Percentiles rank a stretch among this genome's conserved stretches.
These are phyloP conservation scores for Hamamelis virginiana DNA, from an alignment of 164 flowering plant species.

Conservation along the genomic window DNA sequence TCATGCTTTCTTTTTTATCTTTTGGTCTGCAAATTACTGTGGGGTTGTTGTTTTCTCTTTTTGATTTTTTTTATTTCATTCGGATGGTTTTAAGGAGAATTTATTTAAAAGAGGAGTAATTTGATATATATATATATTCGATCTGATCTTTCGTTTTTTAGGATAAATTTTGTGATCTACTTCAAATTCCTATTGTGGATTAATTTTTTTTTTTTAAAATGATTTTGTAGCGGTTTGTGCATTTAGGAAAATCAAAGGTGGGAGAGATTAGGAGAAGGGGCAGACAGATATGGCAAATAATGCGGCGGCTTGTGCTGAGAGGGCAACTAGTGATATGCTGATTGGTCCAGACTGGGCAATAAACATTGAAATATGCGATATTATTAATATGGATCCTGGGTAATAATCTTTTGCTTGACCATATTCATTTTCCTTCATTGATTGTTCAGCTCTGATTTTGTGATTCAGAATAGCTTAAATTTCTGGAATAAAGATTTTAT, in stretches of 20 bases:
- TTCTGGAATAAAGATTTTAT: no score
- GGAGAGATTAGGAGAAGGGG: constrained; percentile 1
- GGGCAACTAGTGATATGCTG: constrained; percentile 77
- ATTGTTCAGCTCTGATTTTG: neutral
- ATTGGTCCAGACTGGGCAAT: constrained; percentile 85
- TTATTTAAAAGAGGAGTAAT: neutral
- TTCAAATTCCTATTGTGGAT: neutral
- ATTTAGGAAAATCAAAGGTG: constrained; percentile 9
- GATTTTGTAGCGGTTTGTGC: neutral
- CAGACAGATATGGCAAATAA: constrained; percentile 41
- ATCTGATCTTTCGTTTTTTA: no score
- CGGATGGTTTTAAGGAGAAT: neutral
- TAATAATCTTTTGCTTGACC: constrained; percentile 21
- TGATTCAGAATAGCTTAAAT: no score
- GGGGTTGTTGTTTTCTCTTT: neutral
- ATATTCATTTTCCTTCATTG: neutral
- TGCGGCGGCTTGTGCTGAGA: constrained; percentile 61
- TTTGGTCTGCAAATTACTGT: neutral
- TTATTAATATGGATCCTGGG: constrained; percentile 78
- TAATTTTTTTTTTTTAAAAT: neutral
- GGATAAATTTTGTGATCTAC: no score
- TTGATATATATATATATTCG: neutral
- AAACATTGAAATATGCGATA: constrained; percentile 78
- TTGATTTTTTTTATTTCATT: neutral
- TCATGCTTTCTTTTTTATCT: neutral